Conservation (phyloP, 192 early-diverging fungal genomes). For the Entomortierella beljakovae region DNA sequence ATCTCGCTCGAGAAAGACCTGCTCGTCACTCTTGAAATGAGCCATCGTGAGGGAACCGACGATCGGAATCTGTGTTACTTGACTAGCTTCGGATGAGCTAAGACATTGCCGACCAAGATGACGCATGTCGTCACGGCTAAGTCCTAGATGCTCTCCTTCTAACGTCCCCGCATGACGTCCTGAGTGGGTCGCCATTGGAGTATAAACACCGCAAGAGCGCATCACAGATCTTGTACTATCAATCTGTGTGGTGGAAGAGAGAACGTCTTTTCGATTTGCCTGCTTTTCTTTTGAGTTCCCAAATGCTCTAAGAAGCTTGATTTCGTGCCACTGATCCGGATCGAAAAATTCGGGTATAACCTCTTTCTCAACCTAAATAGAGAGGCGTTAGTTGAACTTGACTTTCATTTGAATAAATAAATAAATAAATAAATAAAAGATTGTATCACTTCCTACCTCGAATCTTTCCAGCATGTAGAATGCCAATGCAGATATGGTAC, state of each 20-base stretch:
- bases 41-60: conserved; percentile 13
- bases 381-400: neutral
- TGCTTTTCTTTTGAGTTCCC: neutral
- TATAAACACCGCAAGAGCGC: conserved; percentile 29
- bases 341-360: conserved; percentile 10
- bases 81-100: conserved; percentile 1
- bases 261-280: neutral
- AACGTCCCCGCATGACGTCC: conserved; percentile 19
- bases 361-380: conserved; percentile 6
- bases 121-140: conserved; percentile 3
- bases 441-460: neutral
- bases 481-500: conserved; percentile 17
- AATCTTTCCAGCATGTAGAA: conserved; percentile 44
- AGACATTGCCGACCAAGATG: conserved; percentile 19
- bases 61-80: conserved; percentile 11
- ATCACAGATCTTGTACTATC: conserved; percentile 24
- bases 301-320: conserved; percentile 3
- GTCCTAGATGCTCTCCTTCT: conserved; percentile 8
- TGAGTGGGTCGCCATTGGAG: conserved; percentile 14
- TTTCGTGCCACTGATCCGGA: conserved; percentile 7
- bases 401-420: too few relatives aligned
- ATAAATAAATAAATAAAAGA: neutral
- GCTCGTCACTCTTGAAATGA: conserved; percentile 7
- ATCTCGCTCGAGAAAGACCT: neutral
- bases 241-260: conserved; percentile 4